phyloP scores from a whole-genome alignment of 1,139 yeast species.

The Blastobotrys buckinghamii region DNA sequence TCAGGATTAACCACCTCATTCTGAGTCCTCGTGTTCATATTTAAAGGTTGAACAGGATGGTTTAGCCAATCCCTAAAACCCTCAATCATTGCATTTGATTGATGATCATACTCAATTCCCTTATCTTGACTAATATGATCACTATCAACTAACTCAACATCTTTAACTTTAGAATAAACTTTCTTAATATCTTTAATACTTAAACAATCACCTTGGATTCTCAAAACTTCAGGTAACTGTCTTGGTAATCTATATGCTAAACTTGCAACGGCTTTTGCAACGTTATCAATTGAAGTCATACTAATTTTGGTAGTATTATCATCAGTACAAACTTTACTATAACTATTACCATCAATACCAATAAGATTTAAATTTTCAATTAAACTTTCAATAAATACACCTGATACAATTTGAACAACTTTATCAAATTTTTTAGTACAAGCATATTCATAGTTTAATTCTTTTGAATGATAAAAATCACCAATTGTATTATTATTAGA shows the following conservation, averaged over 20 bases:
- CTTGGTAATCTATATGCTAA: constrained; percentile 20
- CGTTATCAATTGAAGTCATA: constrained; percentile 40
- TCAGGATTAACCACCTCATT: constrained; percentile 10
- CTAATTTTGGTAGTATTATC: too few species aligned
- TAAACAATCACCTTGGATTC: constrained; percentile 18
- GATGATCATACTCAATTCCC: too few species aligned
- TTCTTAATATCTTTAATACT: constrained; percentile 39
- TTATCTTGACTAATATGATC: neutral
- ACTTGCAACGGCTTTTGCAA: constrained; percentile 46
- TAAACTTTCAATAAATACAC: constrained; percentile 34
- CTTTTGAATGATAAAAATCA: neutral
- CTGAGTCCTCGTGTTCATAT: neutral
- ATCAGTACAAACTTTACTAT: too few species aligned
- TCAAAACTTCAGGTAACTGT: constrained; percentile 35
- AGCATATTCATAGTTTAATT: constrained; percentile 32
- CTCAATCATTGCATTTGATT: too few species aligned
- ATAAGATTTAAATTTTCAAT: constrained; percentile 12
- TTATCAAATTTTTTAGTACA: constrained; percentile 43
- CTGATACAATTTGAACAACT: constrained; percentile 44
- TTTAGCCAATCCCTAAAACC: too few species aligned
- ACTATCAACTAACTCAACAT: constrained; percentile 9
- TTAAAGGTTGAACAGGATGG: constrained; percentile 3
- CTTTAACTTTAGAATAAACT: constrained; percentile 39
- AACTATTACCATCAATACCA: neutral
- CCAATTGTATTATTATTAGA: too few species aligned